phyloP scores from a whole-genome alignment of 257 asterid species.

The Ilex aquifolium region DNA sequence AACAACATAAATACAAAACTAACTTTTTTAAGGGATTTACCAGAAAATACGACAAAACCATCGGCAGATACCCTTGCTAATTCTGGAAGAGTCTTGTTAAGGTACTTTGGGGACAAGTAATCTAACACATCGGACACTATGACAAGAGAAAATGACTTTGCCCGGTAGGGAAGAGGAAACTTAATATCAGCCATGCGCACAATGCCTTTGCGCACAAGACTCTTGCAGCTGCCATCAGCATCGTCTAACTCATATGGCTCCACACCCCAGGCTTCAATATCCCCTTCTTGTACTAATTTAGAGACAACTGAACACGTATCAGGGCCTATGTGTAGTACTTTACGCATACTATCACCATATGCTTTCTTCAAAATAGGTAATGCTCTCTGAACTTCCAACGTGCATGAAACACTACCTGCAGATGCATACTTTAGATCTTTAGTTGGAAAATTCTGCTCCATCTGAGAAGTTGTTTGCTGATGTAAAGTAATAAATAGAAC shows the following conservation, averaged over 20 bases:
- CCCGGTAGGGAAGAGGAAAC: constrained; percentile 2
- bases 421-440: background rate
- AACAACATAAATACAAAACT: too few species aligned
- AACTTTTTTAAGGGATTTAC: background rate
- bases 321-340: constrained; percentile 1
- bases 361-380: background rate
- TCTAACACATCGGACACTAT: background rate
- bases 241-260: constrained; percentile 2
- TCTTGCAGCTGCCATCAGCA: constrained; percentile 4
- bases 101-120: constrained; percentile 5
- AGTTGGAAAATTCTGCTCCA: background rate
- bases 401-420: constrained; percentile 4
- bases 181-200: background rate
- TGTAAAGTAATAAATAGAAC: background rate
- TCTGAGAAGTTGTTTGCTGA: background rate
- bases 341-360: background rate
- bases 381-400: background rate
- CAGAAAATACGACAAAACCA: background rate
- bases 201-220: constrained; percentile 2
- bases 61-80: background rate
- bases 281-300: background rate
- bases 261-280: constrained; percentile 1
- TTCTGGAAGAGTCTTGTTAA: constrained; percentile 3
- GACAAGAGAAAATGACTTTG: constrained; percentile 2
- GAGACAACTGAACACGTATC: constrained; percentile 1